Conservation (phyloP, 352 stramenopile genomes). For the Phytopythium kandeliae region DNA sequence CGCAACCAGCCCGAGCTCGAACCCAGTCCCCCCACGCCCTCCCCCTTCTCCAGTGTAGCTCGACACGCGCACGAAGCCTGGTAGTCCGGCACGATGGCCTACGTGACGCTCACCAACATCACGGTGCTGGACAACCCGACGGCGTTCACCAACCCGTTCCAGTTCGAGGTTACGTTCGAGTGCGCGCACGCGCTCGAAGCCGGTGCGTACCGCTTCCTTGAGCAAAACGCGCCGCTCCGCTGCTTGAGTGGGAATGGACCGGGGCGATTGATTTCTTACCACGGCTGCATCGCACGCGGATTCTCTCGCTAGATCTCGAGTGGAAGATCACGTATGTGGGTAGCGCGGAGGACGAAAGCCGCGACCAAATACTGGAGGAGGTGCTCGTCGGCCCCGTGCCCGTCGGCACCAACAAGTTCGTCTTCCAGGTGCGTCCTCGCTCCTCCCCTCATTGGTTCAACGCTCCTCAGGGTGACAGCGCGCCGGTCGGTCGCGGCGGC, state of each 20-base stretch:
- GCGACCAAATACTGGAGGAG: slow-evolving; percentile 98
- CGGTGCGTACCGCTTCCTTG: slow-evolving; percentile 39
- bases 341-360: slow-evolving; percentile 92
- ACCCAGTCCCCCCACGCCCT: too few species aligned
- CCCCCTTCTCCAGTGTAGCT: too few species aligned
- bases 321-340: slow-evolving; percentile 99
- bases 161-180: slow-evolving; percentile 99
- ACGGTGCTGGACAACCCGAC: slow-evolving; percentile 98
- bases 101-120: slow-evolving; percentile 91
- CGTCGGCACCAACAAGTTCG: slow-evolving; percentile 98
- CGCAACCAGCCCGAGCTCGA: too few species aligned
- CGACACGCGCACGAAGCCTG: too few species aligned
- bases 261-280: too few species aligned
- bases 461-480: too few species aligned
- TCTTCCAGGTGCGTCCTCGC: slow-evolving; percentile 68
- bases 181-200: slow-evolving; percentile 95
- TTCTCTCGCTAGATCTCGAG: slow-evolving; percentile 89
- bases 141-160: slow-evolving; percentile 97
- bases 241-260: too few species aligned
- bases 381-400: slow-evolving; percentile 97
- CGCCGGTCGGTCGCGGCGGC: too few species aligned
- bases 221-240: too few species aligned
- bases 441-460: too few species aligned
- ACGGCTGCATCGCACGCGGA: too few species aligned
- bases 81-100: slow-evolving; percentile 53